A percentile compares a stretch with the other conserved stretches of the same genome.
Evolutionary conservation across 495 filamentous ascomycete genomes (phyloP).

Genomic region (Aspergillus diversus): DNA sequence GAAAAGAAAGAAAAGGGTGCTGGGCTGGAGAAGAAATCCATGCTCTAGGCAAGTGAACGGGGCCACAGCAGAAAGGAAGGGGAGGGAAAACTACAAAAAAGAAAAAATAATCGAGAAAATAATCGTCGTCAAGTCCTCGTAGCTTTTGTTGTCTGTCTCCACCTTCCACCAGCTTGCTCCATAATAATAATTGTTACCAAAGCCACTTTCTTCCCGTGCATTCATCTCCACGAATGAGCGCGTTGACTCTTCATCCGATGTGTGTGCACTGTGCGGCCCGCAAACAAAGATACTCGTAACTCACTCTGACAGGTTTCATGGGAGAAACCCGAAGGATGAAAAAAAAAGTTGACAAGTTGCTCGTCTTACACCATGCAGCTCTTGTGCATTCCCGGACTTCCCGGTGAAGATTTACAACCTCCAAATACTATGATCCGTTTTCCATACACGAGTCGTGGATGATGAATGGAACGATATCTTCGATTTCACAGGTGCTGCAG

Average conservation of each 20-base stretch:
- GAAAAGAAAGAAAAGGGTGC: too few relatives aligned
- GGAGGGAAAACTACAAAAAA: background rate
- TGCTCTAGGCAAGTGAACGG: too few relatives aligned
- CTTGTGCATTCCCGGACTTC: constrained; percentile 8
- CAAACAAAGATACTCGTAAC: constrained; percentile 7
- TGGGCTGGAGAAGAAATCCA: too few relatives aligned
- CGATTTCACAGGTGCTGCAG: constrained; percentile 12
- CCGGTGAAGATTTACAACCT: background rate
- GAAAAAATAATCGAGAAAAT: background rate
- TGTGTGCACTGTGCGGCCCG: background rate
- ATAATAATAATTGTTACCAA: background rate
- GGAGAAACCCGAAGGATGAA: too few relatives aligned
- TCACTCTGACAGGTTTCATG: background rate
- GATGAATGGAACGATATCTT: constrained; percentile 4
- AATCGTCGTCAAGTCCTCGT: background rate
- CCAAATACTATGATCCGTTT: background rate
- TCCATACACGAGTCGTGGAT: background rate
- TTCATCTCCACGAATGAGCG: constrained; percentile 18
- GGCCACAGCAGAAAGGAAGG: background rate
- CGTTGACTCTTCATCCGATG: constrained; percentile 5
- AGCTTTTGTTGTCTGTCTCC: background rate
- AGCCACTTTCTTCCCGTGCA: constrained; percentile 8
- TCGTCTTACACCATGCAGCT: constrained; percentile 15
- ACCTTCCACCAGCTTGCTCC: background rate
- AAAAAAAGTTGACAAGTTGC: constrained; percentile 10